Evolutionary conservation across 177 flowering plant genomes (phyloP).

Genomic region (Tripterygium wilfordii): DNA sequence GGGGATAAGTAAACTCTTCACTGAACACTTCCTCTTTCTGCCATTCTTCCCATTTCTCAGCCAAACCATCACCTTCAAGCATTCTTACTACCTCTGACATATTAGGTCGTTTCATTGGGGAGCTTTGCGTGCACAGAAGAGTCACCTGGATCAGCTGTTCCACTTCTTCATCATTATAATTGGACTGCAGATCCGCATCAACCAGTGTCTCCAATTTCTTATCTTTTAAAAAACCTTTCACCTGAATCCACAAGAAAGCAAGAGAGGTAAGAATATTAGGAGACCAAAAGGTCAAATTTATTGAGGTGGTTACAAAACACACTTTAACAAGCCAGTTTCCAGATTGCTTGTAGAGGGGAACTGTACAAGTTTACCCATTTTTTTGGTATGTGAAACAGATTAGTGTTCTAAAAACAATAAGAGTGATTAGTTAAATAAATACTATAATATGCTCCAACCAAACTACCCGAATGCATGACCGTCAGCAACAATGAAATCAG

Average conservation of each 20-base stretch:
- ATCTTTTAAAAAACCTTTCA: slow-evolving; percentile 30
- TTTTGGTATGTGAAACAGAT: too few species aligned
- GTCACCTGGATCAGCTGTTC: slow-evolving; percentile 46
- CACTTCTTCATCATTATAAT: slow-evolving; percentile 30
- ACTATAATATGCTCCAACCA: too few species aligned
- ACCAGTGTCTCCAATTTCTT: slow-evolving; percentile 26
- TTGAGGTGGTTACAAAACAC: too few species aligned
- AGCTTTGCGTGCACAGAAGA: slow-evolving; percentile 33
- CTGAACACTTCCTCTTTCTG: slow-evolving; percentile 36
- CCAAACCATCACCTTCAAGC: slow-evolving; percentile 50
- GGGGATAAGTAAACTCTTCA: slow-evolving; percentile 20
- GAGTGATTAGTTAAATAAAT: too few species aligned
- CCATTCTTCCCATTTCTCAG: slow-evolving; percentile 50
- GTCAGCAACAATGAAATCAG: too few species aligned
- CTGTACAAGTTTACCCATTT: too few species aligned
- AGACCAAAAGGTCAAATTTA: too few species aligned
- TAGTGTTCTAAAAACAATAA: too few species aligned
- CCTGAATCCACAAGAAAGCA: slow-evolving; percentile 12
- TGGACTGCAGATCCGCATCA: slow-evolving; percentile 25
- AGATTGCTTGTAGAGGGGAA: too few species aligned
- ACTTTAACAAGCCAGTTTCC: background rate
- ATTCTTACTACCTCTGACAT: slow-evolving; percentile 46
- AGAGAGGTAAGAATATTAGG: background rate
- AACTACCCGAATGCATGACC: too few species aligned
- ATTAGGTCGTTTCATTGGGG: slow-evolving; percentile 36